Conservation (phyloP, 2,329 filamentous ascomycete species). For the Aspergillus costaricaensis region DNA sequence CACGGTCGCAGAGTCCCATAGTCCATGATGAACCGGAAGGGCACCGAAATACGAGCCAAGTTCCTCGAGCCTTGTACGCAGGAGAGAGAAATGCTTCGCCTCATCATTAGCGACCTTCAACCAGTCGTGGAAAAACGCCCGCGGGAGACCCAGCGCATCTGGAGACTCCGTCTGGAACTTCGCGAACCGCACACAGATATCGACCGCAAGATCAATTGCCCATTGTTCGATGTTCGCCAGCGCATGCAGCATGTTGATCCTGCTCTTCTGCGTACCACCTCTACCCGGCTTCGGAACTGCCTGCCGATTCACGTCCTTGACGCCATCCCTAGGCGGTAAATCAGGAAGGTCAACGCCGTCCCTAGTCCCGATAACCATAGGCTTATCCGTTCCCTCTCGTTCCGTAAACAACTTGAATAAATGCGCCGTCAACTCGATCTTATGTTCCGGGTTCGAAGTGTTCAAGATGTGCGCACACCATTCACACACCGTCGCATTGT, state of each 20-base stretch:
- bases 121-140: slow-evolving; percentile 53
- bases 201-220: slow-evolving; percentile 52
- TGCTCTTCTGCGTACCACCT: slow-evolving; percentile 48
- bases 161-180: slow-evolving; percentile 41
- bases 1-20: slow-evolving; percentile 48
- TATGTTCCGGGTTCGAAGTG: slow-evolving; percentile 49
- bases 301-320: slow-evolving; percentile 43
- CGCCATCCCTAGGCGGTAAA: slow-evolving; percentile 45
- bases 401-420: slow-evolving; percentile 46
- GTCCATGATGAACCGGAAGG: slow-evolving; percentile 49
- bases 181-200: slow-evolving; percentile 51
- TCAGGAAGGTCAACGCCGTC: slow-evolving; percentile 38
- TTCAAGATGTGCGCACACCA: slow-evolving; percentile 52
- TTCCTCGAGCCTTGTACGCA: slow-evolving; percentile 49
- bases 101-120: slow-evolving; percentile 52
- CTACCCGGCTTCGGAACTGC: slow-evolving; percentile 45
- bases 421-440: slow-evolving; percentile 50
- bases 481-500: slow-evolving; percentile 49
- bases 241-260: slow-evolving; percentile 51
- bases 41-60: slow-evolving; percentile 49
- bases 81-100: slow-evolving; percentile 52
- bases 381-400: slow-evolving; percentile 40
- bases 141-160: slow-evolving; percentile 36
- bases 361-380: slow-evolving; percentile 48
- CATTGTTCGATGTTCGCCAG: slow-evolving; percentile 53